Conservation (phyloP, 257 asterid genomes). For the Ballota nigra region DNA sequence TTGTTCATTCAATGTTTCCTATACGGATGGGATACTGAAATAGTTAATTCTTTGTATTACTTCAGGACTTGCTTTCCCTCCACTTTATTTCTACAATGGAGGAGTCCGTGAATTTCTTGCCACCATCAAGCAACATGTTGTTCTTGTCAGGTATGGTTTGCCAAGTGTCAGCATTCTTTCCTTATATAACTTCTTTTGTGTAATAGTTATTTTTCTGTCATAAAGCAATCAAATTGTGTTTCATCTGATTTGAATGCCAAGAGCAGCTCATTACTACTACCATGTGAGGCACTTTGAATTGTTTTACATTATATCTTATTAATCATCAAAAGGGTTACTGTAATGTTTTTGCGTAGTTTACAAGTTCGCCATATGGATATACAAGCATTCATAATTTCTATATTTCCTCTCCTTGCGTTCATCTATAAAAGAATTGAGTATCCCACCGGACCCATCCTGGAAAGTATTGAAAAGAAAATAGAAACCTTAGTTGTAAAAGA, state of each 20-base stretch:
- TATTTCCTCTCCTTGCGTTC: neutral
- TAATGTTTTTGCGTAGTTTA: neutral
- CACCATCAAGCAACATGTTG: conserved; percentile 73
- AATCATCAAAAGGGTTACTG: neutral
- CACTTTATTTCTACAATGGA: conserved; percentile 94
- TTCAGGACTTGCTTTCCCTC: conserved; percentile 93
- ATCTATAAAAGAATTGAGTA: neutral
- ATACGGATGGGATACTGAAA: neutral
- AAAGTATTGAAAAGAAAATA: neutral
- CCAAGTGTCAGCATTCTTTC: conserved; percentile 25
- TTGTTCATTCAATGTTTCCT: neutral
- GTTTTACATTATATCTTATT: neutral
- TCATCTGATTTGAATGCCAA: neutral
- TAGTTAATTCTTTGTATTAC: conserved; percentile 12
- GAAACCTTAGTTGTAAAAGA: neutral
- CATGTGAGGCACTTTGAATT: neutral
- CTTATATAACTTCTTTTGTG: conserved; percentile 6
- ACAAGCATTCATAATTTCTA: neutral
- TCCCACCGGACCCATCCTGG: neutral
- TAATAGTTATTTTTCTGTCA: neutral
- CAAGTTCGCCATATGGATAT: conserved; percentile 1
- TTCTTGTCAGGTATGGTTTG: conserved; percentile 71
- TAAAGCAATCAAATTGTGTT: neutral
- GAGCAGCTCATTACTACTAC: neutral
- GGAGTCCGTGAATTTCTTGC: conserved; percentile 93